Conservation (phyloP, 1,284 basidiomycete genomes). For the Schizophyllum amplum region DNA sequence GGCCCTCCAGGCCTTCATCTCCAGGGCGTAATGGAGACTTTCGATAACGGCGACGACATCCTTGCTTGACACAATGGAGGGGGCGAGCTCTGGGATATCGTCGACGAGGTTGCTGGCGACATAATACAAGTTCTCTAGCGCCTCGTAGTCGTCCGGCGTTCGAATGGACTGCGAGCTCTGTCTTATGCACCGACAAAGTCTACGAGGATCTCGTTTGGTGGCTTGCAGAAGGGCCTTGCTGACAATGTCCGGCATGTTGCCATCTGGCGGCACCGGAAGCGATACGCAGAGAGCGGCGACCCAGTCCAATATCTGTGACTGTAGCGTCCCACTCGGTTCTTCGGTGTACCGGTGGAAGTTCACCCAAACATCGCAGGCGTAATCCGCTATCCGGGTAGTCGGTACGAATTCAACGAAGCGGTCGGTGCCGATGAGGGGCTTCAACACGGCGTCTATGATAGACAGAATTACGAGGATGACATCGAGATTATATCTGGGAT, state of each 20-base stretch:
- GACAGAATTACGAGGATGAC: not conserved
- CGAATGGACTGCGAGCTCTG: too few species aligned
- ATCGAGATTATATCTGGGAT: not conserved
- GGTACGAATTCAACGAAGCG: not conserved
- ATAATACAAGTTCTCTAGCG: not conserved
- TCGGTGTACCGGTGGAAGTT: not conserved
- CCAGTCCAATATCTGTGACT: not conserved
- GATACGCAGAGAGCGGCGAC: not conserved
- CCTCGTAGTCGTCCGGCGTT: not conserved
- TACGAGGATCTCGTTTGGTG: not conserved
- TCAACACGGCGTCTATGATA: not conserved
- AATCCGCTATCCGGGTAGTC: not conserved
- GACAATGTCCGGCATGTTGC: not conserved
- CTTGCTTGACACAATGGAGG: too few species aligned
- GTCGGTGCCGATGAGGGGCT: not conserved
- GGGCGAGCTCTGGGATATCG: not conserved
- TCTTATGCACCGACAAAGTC: too few species aligned
- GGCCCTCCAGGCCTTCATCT: not conserved
- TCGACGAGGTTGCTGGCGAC: not conserved
- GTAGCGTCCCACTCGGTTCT: not conserved
- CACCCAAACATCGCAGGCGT: not conserved
- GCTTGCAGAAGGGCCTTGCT: not conserved
- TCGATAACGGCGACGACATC: not conserved
- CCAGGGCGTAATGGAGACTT: not conserved
- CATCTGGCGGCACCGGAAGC: not conserved